Percentiles rank a stretch among this genome's conserved stretches.
Conservation (phyloP, 1,284 basidiomycete genomes). For the Pseudozyma hubeiensis region DNA sequence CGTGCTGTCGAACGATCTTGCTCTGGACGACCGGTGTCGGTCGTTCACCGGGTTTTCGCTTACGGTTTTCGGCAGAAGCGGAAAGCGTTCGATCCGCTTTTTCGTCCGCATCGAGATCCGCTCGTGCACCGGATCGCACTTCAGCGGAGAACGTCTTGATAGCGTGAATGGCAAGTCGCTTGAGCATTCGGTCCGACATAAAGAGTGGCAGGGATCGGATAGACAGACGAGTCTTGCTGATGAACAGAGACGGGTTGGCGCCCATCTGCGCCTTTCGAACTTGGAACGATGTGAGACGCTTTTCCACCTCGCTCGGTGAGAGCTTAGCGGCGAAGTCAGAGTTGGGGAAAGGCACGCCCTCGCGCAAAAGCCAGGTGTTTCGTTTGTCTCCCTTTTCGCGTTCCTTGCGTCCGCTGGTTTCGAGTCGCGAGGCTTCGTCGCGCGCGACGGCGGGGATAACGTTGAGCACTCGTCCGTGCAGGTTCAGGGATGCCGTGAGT, state of each 20-base stretch:
- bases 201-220: slow-evolving; percentile 91
- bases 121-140: slow-evolving; percentile 76
- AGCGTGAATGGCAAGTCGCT: slow-evolving; percentile 85
- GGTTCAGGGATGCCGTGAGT: slow-evolving; percentile 82
- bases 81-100: slow-evolving; percentile 70
- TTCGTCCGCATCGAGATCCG: slow-evolving; percentile 80
- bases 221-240: slow-evolving; percentile 91
- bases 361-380: slow-evolving; percentile 93
- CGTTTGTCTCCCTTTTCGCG: slow-evolving; percentile 93
- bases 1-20: slow-evolving; percentile 87
- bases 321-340: slow-evolving; percentile 46
- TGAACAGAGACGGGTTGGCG: slow-evolving; percentile 92
- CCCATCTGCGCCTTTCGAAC: slow-evolving; percentile 69
- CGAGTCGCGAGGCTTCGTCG: slow-evolving; percentile 85
- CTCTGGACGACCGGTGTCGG: slow-evolving; percentile 79
- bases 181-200: slow-evolving; percentile 87
- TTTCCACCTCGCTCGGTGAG: slow-evolving; percentile 58
- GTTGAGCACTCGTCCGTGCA: slow-evolving; percentile 92
- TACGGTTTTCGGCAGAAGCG: slow-evolving; percentile 54
- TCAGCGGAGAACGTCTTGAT: slow-evolving; percentile 83
- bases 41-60: slow-evolving; percentile 71
- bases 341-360: slow-evolving; percentile 73
- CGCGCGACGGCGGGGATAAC: slow-evolving; percentile 90
- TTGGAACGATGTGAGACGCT: slow-evolving; percentile 58
- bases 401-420: slow-evolving; percentile 81